phyloP scores from a whole-genome alignment of 1,284 basidiomycete genomes.

The Trametes hirsuta region DNA sequence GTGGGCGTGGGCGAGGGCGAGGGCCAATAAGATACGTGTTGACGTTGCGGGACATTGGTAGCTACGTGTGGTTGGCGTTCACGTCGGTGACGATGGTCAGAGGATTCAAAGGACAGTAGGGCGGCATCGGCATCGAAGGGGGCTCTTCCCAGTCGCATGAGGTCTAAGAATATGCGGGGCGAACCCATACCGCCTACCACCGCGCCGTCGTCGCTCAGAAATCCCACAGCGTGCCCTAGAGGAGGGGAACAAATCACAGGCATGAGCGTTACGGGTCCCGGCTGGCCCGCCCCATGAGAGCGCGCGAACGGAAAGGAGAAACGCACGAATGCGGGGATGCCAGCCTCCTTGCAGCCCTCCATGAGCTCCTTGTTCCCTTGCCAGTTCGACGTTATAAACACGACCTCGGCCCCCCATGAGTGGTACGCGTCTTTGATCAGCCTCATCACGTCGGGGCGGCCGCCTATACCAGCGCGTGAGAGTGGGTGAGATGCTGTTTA shows the following conservation, averaged over 20 bases:
- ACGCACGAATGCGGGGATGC: constrained; percentile 64
- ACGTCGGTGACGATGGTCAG: neutral
- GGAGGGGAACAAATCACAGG: neutral
- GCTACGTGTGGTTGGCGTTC: neutral
- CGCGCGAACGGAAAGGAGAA: neutral
- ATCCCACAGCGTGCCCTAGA: constrained; percentile 48
- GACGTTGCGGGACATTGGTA: neutral
- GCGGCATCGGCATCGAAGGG: neutral
- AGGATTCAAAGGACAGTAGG: neutral
- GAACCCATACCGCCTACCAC: neutral
- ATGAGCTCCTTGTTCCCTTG: constrained; percentile 69
- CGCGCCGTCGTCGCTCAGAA: constrained; percentile 34
- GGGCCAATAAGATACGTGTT: constrained; percentile 12
- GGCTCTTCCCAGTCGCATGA: neutral
- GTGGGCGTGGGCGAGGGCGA: neutral
- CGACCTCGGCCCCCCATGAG: constrained; percentile 54
- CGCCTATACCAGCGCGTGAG: constrained; percentile 33
- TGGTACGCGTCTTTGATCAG: constrained; percentile 43
- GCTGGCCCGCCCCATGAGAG: neutral
- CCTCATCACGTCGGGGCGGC: constrained; percentile 47
- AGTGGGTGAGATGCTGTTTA: neutral
- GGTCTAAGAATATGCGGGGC: constrained; percentile 8
- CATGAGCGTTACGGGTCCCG: neutral
- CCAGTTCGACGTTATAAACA: constrained; percentile 68
- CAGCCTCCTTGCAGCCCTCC: constrained; percentile 65